Evolutionary conservation across 192 early-diverging fungal species (phyloP).

Genomic region (Entomortierella parvispora): DNA sequence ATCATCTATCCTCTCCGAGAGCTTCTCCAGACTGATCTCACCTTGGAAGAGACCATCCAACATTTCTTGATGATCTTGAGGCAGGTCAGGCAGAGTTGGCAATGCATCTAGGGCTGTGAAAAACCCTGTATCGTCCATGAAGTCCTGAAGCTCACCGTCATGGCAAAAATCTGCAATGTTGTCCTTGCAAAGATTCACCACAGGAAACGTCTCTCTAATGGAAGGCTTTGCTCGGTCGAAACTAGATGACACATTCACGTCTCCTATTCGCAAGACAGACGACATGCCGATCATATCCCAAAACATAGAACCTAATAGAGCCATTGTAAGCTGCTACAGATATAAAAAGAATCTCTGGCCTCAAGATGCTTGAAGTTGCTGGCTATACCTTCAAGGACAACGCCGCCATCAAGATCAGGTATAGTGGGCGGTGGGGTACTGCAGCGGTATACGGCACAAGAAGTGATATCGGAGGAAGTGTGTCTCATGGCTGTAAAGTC

Average conservation of each 20-base stretch:
- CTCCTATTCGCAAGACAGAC: too few relatives aligned
- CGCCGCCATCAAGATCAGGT: too few relatives aligned
- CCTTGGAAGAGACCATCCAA: slow-evolving; percentile 15
- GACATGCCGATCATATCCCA: too few relatives aligned
- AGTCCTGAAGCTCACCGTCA: slow-evolving; percentile 16
- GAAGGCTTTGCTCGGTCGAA: slow-evolving; percentile 2
- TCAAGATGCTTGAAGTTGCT: too few relatives aligned
- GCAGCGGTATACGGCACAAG: too few relatives aligned
- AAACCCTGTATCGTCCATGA: slow-evolving; percentile 9
- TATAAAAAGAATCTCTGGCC: too few relatives aligned
- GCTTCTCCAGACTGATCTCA: neutral
- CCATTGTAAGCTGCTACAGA: too few relatives aligned
- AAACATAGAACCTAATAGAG: too few relatives aligned
- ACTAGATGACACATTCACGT: neutral
- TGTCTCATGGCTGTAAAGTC: too few relatives aligned
- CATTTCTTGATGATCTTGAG: slow-evolving; percentile 9
- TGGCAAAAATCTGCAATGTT: slow-evolving; percentile 29
- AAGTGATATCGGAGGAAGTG: too few relatives aligned
- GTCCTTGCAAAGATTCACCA: slow-evolving; percentile 14
- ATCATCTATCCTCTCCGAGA: slow-evolving; percentile 24
- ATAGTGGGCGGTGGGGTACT: too few relatives aligned
- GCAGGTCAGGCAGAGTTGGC: slow-evolving; percentile 9
- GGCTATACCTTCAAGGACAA: too few relatives aligned
- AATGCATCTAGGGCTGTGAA: neutral
- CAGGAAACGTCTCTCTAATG: neutral